Base-by-base conservation (phyloP, 2,329 filamentous ascomycete genomes). In the Septoria linicola region DNA sequence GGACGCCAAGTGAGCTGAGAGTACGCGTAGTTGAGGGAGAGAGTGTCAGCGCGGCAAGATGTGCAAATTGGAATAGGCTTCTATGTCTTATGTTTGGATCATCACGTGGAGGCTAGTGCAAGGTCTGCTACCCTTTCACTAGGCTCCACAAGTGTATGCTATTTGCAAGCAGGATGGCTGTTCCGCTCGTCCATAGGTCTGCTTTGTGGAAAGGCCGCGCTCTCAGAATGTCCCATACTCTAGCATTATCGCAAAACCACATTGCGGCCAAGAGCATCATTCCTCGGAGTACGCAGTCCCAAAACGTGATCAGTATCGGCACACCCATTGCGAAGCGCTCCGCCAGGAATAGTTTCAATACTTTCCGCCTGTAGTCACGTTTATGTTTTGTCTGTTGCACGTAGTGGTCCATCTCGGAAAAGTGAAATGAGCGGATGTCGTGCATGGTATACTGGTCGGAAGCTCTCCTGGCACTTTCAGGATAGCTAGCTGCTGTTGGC, bases 341-440 rank as follows among this genome's bases (percentile, higher is more conserved):
- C 2, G 73, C 73, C 3, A 76, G 54, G 54, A 76, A 75, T 0
- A 73, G 47, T 53, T 72, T 72, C 3, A 67, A 67, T 8, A 68
- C 66, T 4, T 62, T 64, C 31, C 68, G 63, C 27, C 72, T 61
- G 53, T 76, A 77, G 7, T 23, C 23, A 30, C 23, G 14, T 17
- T 16, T 21, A 17, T 40, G 25, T 3, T 1, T 20, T 1, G 58
- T 27, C 35, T 32, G 45, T 42, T 60, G 63, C 1, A 72, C 67
- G 56, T 69, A 73, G 2, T 45, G 43, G 46, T 76, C 73, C 21
- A 76, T 48, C 17, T 71, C 68, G 1, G 73, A 73, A 31, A 63
- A 68, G 0, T 65, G 63, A 27, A 66, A 59, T 4, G 64, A 53
- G 16, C 70, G 66, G 31, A 73, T 73, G 50, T 75, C 72, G 23